Conservation (phyloP, 2,329 filamentous ascomycete genomes). For the Talaromyces pinophilus region DNA sequence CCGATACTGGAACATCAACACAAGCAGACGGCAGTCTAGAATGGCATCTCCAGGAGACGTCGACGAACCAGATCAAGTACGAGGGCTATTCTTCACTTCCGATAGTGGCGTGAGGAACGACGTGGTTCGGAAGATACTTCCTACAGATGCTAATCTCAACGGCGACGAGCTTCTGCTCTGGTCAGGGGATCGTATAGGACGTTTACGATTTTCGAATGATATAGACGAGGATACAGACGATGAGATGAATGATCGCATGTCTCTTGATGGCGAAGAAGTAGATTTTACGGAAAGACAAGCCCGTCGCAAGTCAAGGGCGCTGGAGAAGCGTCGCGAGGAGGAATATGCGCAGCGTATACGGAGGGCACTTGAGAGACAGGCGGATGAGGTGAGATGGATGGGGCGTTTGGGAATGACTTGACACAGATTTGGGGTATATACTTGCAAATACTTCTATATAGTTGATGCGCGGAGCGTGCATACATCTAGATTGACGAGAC, state of each 20-base stretch:
- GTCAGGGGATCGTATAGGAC: slow-evolving; percentile 82
- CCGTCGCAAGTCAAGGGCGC: slow-evolving; percentile 34
- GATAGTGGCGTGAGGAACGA: slow-evolving; percentile 60
- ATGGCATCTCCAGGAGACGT: not conserved
- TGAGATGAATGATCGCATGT: slow-evolving; percentile 38
- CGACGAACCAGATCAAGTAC: not conserved
- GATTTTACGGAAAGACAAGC: slow-evolving; percentile 19
- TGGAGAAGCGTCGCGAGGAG: slow-evolving; percentile 38
- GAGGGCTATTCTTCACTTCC: slow-evolving; percentile 6
- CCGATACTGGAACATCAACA: slow-evolving; percentile 59
- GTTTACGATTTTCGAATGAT: slow-evolving; percentile 63
- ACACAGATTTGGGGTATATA: slow-evolving; percentile 4
- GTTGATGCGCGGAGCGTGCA: not conserved
- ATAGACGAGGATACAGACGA: slow-evolving; percentile 34
- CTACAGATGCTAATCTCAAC: slow-evolving; percentile 51
- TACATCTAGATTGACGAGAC: slow-evolving; percentile 4
- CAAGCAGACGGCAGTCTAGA: slow-evolving; percentile 31
- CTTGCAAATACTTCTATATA: not conserved
- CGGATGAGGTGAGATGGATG: slow-evolving; percentile 75
- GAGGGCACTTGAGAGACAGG: slow-evolving; percentile 71
- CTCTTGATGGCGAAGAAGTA: slow-evolving; percentile 6
- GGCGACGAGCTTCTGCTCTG: slow-evolving; percentile 76
- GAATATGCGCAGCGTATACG: slow-evolving; percentile 74
- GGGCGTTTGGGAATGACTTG: slow-evolving; percentile 60
- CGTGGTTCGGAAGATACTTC: slow-evolving; percentile 77